Percentiles rank a stretch among this genome's conserved stretches.
These are phyloP conservation scores for Yamagishiella unicocca DNA, from an alignment of 139 green algal species.

Conservation along the genomic window DNA sequence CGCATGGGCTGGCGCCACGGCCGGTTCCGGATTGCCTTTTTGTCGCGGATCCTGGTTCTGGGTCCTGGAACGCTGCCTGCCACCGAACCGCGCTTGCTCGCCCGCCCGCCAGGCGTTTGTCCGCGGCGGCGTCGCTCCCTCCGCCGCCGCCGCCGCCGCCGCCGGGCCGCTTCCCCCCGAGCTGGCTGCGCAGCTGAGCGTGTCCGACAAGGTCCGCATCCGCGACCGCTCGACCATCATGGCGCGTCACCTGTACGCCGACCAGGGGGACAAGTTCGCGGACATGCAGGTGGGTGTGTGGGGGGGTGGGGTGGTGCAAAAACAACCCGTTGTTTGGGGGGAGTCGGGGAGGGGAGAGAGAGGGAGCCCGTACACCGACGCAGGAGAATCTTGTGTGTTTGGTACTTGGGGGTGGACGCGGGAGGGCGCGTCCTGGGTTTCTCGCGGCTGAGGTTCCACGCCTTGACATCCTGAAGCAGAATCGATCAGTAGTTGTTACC, in stretches of 20 bases:
- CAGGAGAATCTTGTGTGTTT: too few species aligned
- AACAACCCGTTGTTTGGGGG: not conserved
- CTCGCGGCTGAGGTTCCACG: too few species aligned
- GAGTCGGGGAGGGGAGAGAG: not conserved
- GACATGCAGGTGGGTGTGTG: constrained; percentile 69
- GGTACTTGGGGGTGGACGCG: too few species aligned
- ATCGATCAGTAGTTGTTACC: too few species aligned
- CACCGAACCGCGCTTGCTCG: too few species aligned
- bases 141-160: not conserved
- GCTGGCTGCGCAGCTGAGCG: constrained; percentile 46
- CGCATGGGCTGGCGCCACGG: too few species aligned
- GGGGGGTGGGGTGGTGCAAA: not conserved
- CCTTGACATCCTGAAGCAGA: too few species aligned
- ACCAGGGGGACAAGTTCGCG: constrained; percentile 72
- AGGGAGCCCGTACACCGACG: not conserved
- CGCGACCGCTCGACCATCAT: constrained; percentile 87
- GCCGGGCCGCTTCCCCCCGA: constrained; percentile 7
- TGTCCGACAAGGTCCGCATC: constrained; percentile 68
- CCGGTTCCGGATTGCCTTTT: too few species aligned
- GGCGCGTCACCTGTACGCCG: constrained; percentile 84
- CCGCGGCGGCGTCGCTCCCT: not conserved
- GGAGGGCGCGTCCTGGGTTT: too few species aligned
- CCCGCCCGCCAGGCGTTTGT: constrained; percentile 47
- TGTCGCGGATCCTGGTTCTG: too few species aligned
- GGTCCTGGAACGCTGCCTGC: too few species aligned